Evolutionary conservation across 768 basidiomycete genomes (phyloP).

Genomic region (Suillus weaverae): DNA sequence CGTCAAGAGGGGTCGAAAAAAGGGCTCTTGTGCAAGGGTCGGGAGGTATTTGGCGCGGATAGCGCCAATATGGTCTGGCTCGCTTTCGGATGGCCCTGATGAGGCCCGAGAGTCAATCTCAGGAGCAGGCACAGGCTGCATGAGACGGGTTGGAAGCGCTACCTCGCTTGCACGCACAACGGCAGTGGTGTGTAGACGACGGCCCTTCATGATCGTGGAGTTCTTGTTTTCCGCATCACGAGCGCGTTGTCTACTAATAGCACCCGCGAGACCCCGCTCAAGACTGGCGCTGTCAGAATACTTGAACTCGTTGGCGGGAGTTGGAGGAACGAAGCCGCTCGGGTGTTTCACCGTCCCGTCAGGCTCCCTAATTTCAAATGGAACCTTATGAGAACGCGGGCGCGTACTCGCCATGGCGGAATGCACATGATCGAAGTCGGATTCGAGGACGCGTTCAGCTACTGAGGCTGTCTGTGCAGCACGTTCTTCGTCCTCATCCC

Average conservation of each 20-base stretch:
- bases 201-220: conserved; percentile 8
- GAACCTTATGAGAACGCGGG: conserved; percentile 37
- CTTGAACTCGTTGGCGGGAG: conserved; percentile 39
- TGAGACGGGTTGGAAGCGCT: not conserved
- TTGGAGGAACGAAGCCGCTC: conserved; percentile 46
- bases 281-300: conserved; percentile 12
- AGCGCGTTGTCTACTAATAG: conserved; percentile 11
- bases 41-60: conserved; percentile 32
- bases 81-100: not conserved
- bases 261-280: conserved; percentile 20
- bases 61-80: not conserved
- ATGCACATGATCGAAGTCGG: conserved; percentile 25
- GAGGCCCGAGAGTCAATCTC: not conserved
- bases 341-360: conserved; percentile 43
- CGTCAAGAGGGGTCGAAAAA: conserved; percentile 43
- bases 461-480: conserved; percentile 32
- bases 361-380: conserved; percentile 38
- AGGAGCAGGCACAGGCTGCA: not conserved
- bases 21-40: conserved; percentile 30
- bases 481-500: conserved; percentile 21
- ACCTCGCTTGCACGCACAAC: conserved; percentile 6
- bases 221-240: conserved; percentile 15
- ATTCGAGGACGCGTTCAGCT: conserved; percentile 32
- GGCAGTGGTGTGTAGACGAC: conserved; percentile 25
- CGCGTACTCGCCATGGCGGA: conserved; percentile 22